Percentiles rank a stretch among this genome's conserved stretches.
These are phyloP conservation scores for Colletotrichum sp. DNA, from an alignment of 2,329 filamentous ascomycete genomes.

Conservation along the genomic window DNA sequence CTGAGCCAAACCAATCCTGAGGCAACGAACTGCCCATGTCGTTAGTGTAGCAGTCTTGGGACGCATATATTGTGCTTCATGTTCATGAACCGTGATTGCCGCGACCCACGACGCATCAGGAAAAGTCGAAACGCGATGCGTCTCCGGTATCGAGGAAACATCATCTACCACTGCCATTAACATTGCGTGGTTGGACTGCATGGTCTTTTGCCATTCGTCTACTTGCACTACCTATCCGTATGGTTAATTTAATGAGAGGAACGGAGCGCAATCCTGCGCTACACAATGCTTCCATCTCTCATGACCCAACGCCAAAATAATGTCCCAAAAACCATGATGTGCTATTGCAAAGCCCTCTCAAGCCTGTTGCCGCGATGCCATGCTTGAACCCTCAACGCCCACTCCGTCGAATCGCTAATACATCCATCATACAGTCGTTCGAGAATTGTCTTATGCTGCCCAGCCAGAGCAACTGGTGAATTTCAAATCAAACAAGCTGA, in stretches of 20 bases:
- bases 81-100: not conserved
- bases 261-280: not conserved
- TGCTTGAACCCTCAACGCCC: conserved; percentile 1
- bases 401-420: not conserved
- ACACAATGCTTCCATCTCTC: not conserved
- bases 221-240: not conserved
- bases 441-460: not conserved
- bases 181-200: not conserved
- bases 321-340: not conserved
- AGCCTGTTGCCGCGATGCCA: not conserved
- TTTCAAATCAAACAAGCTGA: conserved; percentile 38
- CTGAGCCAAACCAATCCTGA: not conserved
- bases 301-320: not conserved
- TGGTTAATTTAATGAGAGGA: not conserved
- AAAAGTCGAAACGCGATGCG: not conserved
- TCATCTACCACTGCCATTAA: not conserved
- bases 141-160: not conserved
- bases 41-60: not conserved
- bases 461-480: not conserved
- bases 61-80: not conserved
- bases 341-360: not conserved
- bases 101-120: not conserved
- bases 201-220: not conserved
- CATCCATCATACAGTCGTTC: not conserved
- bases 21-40: not conserved